Evolutionary conservation across 1,284 basidiomycete genomes (phyloP), one percentile per base, ranked within the genome.

Genomic region (Pterulicium gracile): DNA sequence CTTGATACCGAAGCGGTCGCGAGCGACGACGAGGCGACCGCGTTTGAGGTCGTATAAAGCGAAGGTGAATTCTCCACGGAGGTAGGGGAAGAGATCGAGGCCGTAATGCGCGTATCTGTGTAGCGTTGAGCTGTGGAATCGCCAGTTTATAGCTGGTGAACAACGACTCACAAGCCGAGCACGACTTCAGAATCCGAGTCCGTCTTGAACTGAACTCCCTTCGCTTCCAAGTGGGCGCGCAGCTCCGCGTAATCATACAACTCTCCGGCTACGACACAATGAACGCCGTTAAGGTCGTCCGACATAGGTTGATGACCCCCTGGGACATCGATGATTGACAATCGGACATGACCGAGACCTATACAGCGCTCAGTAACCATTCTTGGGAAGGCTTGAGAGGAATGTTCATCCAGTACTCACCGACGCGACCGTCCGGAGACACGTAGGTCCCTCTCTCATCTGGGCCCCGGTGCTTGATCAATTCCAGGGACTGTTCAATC

Each of bases 1-100:
- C 41, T 55, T 54, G 45, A 57, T 54, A 3, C 55, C 54, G 19
- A 57, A 55, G 13, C 55, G 35, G 42, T 57, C 55, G 12, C 55
- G 51, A 1, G 53, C 55, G 3, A 45, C 53, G 17, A 57, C 51
- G 10, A 55, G 24, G 3, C 53, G 14, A 1, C 51, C 42, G 0
- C 53, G 50, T 22, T 50, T 45, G 24, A 42, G 27, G 32, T 57
- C 55, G 45, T 54, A 57, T 17, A 57, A 42, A 14, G 53, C 50
- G 36, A 57, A 57, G 2, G 55, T 53, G 24, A 54, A 56, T 40
- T 57, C 55, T 23, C 55, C 55, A 19, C 51, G 44, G 5, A 52
- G 49, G 21, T 49, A 32, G 21, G 24, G 40, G n/a, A 52, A 32
- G 17, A 49, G 44, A 35, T 48, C 40, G 18, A 49, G 24, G 14